A percentile compares a stretch with the other conserved stretches of the same genome.
These are phyloP conservation scores for Seiridium cupressi DNA, from an alignment of 2,329 filamentous ascomycete species.

Conservation along the genomic window DNA sequence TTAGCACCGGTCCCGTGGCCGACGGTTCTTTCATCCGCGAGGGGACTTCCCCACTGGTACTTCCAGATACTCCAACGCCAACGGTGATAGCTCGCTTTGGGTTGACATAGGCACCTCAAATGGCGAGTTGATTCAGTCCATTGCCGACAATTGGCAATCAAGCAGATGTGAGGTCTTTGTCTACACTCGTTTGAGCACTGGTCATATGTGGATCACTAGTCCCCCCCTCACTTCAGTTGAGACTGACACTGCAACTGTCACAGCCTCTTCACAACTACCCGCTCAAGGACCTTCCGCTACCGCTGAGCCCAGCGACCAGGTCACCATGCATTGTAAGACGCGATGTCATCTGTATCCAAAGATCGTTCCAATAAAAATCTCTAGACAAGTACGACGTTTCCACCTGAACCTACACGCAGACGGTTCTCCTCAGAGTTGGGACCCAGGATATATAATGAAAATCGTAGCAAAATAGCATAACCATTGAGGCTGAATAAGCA, in stretches of 20 bases:
- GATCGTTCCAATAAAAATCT: background rate
- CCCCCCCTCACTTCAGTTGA: no score
- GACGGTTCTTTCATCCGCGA: slow-evolving; percentile 39
- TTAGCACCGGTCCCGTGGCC: slow-evolving; percentile 42
- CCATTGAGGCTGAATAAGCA: no score
- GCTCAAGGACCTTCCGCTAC: slow-evolving; percentile 26
- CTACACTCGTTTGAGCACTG: slow-evolving; percentile 35
- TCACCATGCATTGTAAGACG: slow-evolving; percentile 36
- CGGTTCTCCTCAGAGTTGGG: background rate
- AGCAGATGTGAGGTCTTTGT: slow-evolving; percentile 39
- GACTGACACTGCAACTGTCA: background rate
- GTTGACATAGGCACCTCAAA: slow-evolving; percentile 46
- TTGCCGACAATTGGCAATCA: slow-evolving; percentile 35
- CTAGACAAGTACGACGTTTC: slow-evolving; percentile 14
- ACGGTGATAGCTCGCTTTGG: slow-evolving; percentile 40
- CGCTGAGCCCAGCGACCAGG: slow-evolving; percentile 25
- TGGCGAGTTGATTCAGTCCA: slow-evolving; percentile 46
- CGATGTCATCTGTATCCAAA: background rate
- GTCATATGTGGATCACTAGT: background rate
- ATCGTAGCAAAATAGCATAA: no score
- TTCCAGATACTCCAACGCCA: slow-evolving; percentile 36
- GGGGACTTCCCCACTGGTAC: slow-evolving; percentile 39
- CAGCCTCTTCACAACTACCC: slow-evolving; percentile 26
- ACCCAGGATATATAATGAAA: no score
- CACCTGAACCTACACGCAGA: slow-evolving; percentile 17